phyloP scores from a whole-genome alignment of 176 grass and related monocot species.

The Oryza australiensis region DNA sequence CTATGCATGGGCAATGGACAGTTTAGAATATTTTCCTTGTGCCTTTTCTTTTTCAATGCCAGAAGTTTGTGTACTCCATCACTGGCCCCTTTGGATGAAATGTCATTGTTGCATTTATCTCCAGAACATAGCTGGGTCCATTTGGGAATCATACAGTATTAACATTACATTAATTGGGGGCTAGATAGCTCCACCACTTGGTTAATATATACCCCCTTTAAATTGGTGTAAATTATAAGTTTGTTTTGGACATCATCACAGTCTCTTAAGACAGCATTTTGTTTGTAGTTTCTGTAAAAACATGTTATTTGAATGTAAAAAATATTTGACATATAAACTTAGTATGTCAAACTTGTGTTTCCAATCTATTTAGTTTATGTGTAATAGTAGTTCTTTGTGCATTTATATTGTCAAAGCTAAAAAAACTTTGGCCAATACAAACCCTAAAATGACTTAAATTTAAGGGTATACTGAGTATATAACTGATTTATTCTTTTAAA shows the following conservation, averaged over 20 bases:
- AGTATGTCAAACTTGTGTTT: neutral
- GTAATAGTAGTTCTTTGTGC: neutral
- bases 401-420: neutral
- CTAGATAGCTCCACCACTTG: neutral
- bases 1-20: slow-evolving; percentile 17
- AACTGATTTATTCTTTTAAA: neutral
- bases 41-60: slow-evolving; percentile 1
- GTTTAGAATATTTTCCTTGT: slow-evolving; percentile 5
- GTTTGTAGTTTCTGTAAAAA: neutral
- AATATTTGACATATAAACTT: neutral
- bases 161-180: neutral
- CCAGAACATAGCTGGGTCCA: neutral
- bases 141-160: neutral
- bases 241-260: neutral
- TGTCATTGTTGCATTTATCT: slow-evolving; percentile 5
- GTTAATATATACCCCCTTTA: neutral
- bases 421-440: neutral
- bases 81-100: neutral
- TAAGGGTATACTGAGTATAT: neutral
- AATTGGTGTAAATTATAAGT: neutral
- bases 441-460: neutral
- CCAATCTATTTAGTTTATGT: no score
- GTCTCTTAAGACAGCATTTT: neutral
- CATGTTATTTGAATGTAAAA: neutral
- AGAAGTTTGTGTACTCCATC: slow-evolving; percentile 21